Percentiles rank a stretch among this genome's conserved stretches.
Evolutionary conservation across 2,329 filamentous ascomycete species (phyloP).

Genomic region (Diaporthe ampelina): DNA sequence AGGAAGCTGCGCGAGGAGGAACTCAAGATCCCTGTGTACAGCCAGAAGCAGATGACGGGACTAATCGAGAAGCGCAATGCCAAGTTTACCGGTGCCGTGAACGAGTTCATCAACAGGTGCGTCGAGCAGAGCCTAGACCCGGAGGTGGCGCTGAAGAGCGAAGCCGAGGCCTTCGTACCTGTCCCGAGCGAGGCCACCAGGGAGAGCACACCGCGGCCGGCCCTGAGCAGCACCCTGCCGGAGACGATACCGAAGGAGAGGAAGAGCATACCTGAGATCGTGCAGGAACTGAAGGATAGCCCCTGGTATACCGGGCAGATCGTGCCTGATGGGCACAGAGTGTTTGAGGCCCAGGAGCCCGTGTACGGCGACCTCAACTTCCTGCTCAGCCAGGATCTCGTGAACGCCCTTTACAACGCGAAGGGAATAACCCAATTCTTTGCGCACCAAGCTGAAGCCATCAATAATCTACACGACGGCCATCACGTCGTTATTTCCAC

Average conservation of each 20-base stretch:
- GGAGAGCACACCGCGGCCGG: conserved; percentile 49
- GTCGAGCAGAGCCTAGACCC: conserved; percentile 75
- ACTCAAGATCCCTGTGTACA: conserved; percentile 91
- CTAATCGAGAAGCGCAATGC: conserved; percentile 91
- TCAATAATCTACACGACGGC: conserved; percentile 87
- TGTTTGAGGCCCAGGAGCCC: conserved; percentile 87
- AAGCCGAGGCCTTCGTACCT: conserved; percentile 74
- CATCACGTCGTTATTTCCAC: conserved; percentile 93
- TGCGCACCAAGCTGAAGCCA: conserved; percentile 91
- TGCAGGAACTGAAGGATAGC: conserved; percentile 83
- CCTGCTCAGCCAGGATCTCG: conserved; percentile 86
- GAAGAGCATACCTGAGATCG: conserved; percentile 85
- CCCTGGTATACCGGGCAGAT: conserved; percentile 95
- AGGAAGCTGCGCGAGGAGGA: conserved; percentile 81
- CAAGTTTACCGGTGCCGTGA: conserved; percentile 85
- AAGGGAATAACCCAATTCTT: conserved; percentile 89
- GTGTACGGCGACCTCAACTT: conserved; percentile 89
- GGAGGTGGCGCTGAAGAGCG: conserved; percentile 71
- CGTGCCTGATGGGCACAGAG: conserved; percentile 90
- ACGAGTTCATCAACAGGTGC: conserved; percentile 82
- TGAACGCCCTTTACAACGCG: conserved; percentile 97
- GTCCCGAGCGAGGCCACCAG: conserved; percentile 63
- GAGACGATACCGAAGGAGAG: conserved; percentile 83
- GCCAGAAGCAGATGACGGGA: conserved; percentile 90
- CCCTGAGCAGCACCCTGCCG: conserved; percentile 66